Conservation (phyloP, 495 filamentous ascomycete species). For the Xylaria flabelliformis region DNA sequence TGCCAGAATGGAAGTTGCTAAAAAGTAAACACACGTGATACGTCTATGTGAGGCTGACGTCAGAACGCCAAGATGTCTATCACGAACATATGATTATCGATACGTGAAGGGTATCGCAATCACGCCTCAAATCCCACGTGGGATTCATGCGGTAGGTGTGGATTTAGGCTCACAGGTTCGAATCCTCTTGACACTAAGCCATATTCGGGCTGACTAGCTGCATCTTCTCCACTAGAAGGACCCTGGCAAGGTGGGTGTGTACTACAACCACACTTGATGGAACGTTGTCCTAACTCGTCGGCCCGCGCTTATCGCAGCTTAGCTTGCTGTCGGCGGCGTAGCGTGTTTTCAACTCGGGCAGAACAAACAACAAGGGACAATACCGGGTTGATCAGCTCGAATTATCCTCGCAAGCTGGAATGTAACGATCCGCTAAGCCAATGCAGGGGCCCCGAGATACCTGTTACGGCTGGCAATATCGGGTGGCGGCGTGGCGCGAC, state of each 20-base stretch:
- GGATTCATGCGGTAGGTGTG: slow-evolving; percentile 5
- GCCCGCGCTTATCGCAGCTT: slow-evolving; percentile 1
- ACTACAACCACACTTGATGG: not conserved
- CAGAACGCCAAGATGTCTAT: not conserved
- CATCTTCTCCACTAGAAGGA: not conserved
- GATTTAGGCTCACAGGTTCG: slow-evolving; percentile 9
- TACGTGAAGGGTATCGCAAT: not conserved
- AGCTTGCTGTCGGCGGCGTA: not conserved
- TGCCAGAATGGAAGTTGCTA: not conserved
- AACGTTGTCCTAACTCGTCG: not conserved
- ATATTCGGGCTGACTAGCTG: not conserved
- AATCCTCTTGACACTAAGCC: slow-evolving; percentile 10
- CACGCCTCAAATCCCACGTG: not conserved
- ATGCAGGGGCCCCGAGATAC: not conserved
- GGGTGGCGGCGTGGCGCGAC: slow-evolving; percentile 1
- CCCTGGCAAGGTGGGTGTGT: not conserved
- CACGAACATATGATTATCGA: slow-evolving; percentile 2
- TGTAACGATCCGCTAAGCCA: not conserved
- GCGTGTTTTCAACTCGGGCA: not conserved
- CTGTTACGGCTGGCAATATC: not conserved
- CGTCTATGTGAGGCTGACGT: not conserved
- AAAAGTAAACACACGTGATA: slow-evolving; percentile 5
- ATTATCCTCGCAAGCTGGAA: slow-evolving; percentile 4
- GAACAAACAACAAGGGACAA: not conserved
- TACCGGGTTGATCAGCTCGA: not conserved